phyloP scores from a whole-genome alignment of 441 rosid genomes.

The Gossypium schwendimanii region DNA sequence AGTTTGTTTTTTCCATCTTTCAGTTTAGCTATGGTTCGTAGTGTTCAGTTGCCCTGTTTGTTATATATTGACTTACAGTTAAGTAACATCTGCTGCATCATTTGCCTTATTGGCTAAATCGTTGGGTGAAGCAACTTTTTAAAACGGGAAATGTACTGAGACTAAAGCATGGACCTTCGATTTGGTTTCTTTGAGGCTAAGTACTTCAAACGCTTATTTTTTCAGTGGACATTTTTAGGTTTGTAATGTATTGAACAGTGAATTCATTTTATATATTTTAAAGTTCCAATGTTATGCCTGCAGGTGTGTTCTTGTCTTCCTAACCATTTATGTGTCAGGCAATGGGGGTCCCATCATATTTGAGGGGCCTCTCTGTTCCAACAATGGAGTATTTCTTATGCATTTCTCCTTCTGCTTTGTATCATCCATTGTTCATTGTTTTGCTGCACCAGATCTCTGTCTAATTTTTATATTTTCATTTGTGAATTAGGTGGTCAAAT shows the following conservation, averaged over 20 bases:
- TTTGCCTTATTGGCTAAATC: conserved; percentile 93
- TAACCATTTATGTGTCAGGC: conserved; percentile 88
- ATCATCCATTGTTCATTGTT: conserved; percentile 19
- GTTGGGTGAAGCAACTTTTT: conserved; percentile 96
- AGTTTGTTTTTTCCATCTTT: conserved; percentile 32
- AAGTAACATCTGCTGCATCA: conserved; percentile 89
- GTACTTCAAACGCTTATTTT: conserved; percentile 81
- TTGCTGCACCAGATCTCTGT: conserved; percentile 14
- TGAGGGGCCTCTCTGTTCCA: conserved; percentile 89
- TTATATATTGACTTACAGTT: conserved; percentile 76
- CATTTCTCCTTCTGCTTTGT: conserved; percentile 61
- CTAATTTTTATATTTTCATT: conserved; percentile 20
- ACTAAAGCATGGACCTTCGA: conserved; percentile 84
- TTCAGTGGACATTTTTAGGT: conserved; percentile 66
- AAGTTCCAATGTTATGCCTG: conserved; percentile 85
- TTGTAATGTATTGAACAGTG: conserved; percentile 42
- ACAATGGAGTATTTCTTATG: conserved; percentile 80
- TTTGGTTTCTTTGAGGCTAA: conserved; percentile 94
- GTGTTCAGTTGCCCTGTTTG: conserved; percentile 53
- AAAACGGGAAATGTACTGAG: conserved; percentile 90
- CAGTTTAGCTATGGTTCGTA: conserved; percentile 33
- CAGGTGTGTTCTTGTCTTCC: conserved; percentile 92
- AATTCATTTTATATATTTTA: conserved; percentile 39
- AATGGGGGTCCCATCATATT: conserved; percentile 74
- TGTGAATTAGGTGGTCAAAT: conserved; percentile 61